Evolutionary conservation across 179 eudicot genomes (phyloP), one percentile per base, ranked within the genome.

Genomic region (Beta macrorhiza): DNA sequence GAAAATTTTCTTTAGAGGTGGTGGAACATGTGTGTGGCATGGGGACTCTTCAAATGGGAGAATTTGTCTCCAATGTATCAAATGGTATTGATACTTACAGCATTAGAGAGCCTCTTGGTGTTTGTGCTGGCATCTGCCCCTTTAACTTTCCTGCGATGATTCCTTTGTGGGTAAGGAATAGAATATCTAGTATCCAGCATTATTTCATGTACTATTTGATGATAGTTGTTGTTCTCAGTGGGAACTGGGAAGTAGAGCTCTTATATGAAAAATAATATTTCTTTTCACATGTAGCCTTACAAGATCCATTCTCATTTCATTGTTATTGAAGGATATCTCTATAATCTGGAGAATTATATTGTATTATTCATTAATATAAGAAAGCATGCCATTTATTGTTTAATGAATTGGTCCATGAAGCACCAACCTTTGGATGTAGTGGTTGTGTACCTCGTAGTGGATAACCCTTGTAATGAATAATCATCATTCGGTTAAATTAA

Each of bases 81-180:
- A 83, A 84, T 89, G 99, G 99, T 78, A 97, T 91, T 57, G 99
- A 96, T 83, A 89, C 97, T 69, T 96, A 92, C 83, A 92, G 98
- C 87, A 81, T 92, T 74, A 91, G 97, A 81, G 99, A 96, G 82
- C 97, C 97, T 67, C 92, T 96, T 83, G 99, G 99, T 79, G 97
- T 94, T 81, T 96, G 98, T 91, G 98, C 99, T 81, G 99, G 99
- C 74, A 94, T 96, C 77, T 96, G 99, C 73, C 97, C 98, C 74
- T 92, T 87, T 61, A 92, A 92, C 85, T 96, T 94, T 81, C 97
- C 98, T 44, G 98, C 97, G 51, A 91, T 96, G 95, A 89, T 96
- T 82, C 97, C 98, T 20, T 83, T 96, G 81, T 94, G 93, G 98
- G 98, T 96, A 89, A 83, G 84, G 98, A 94, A 89, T 82, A 82